Base-by-base conservation (phyloP, 2,329 filamentous ascomycete genomes). In the Cylindrodendrum hubeiense region DNA sequence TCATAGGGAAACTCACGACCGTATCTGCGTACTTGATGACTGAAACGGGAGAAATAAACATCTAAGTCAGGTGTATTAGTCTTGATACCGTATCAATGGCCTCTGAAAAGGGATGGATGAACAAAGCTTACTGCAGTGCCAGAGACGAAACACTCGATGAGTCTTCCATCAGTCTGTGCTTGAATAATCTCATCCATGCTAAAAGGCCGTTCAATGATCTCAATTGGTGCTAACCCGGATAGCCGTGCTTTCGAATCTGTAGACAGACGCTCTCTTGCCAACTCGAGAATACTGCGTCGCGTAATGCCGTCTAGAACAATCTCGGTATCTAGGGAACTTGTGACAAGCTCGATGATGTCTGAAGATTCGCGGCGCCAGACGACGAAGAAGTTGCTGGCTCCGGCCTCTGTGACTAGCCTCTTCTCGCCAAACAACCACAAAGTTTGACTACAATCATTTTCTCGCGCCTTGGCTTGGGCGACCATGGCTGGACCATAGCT, bases 311-410 rank as follows among this genome's bases (percentile, higher is more conserved):
- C 22, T 2, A 62, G 28, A 30, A 62, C 44, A 10, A 33, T 26
- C 5, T 24, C 33, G 8, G 28, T 49, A 8, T 44, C 51, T 4
- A 62, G 26, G 2, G 30, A n/a, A 6, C 15, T 21, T 3, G 60
- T 62, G 4, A 62, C 44, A 22, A 62, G 51, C 37, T 62, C 51
- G 5, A 51, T 13, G 2, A 33, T 6, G 13, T 28, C 43, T 15
- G 15, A 12, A 10, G 41, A 26, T 56, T 33, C 39, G 12, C n/a
- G 17, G 9, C 75, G 77, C 86, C 85, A 87, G 22, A 90, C 81
- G 6, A 89, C 81, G 72, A 90, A 90, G 78, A 90, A 89, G 73
- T 90, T 90, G 55, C 82, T 85, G 1, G 87, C 87, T 0, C 88
- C 88, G 0, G 88, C 88, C 76, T 91, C 89, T 0, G 88, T 90